Evolutionary conservation across 2,329 filamentous ascomycete species (phyloP).

Genomic region (Fusarium guadeloupense): DNA sequence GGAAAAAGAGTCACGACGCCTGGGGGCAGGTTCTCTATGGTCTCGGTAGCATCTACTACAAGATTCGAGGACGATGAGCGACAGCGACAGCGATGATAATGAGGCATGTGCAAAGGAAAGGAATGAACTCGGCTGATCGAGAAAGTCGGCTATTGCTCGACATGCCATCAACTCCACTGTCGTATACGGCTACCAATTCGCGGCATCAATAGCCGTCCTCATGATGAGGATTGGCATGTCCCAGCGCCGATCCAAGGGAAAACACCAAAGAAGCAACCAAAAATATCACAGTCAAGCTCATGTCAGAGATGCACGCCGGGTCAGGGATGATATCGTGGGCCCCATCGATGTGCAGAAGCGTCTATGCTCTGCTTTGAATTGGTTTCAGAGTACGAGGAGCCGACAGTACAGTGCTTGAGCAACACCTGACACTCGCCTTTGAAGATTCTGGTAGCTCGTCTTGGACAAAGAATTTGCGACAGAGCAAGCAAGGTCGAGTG

Average conservation of each 20-base stretch:
- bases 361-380: conserved; percentile 29
- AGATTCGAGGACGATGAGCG: conserved; percentile 43
- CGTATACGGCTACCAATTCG: neutral
- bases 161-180: conserved; percentile 22
- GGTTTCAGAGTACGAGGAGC: conserved; percentile 33
- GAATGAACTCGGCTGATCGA: conserved; percentile 17
- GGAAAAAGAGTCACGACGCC: conserved; percentile 48
- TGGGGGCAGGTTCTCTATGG: conserved; percentile 54
- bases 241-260: conserved; percentile 25
- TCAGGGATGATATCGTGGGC: conserved; percentile 14
- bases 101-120: conserved; percentile 24
- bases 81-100: conserved; percentile 13
- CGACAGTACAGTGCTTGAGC: conserved; percentile 34
- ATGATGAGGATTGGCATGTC: conserved; percentile 33
- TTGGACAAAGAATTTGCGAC: conserved; percentile 15
- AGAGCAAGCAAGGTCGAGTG: conserved; percentile 20
- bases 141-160: conserved; percentile 12
- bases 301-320: conserved; percentile 8
- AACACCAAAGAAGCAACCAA: conserved; percentile 10
- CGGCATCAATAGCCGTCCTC: conserved; percentile 8
- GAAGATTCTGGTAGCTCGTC: neutral
- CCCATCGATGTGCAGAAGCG: conserved; percentile 31
- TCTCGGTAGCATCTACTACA: conserved; percentile 52
- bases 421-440: conserved; percentile 18
- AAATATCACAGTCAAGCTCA: conserved; percentile 25